These are phyloP conservation scores for Sanghuangporus baumii DNA, from an alignment of 1,284 basidiomycete species.

Conservation along the genomic window DNA sequence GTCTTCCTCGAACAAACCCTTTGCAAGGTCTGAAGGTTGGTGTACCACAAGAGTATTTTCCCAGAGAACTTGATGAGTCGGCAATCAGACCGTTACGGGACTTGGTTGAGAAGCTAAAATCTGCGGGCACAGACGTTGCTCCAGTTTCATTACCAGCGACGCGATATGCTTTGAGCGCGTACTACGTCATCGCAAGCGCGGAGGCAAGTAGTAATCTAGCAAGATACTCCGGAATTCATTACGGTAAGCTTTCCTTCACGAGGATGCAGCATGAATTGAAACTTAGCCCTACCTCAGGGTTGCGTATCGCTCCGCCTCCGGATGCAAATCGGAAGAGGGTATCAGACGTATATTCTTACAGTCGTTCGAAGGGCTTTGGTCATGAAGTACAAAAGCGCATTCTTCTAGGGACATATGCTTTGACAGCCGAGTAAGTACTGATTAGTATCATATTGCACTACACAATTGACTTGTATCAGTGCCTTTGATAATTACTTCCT, in stretches of 20 bases:
- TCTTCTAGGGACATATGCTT: constrained; percentile 87
- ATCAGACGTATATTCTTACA: constrained; percentile 49
- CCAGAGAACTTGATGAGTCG: constrained; percentile 54
- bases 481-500: constrained; percentile 97
- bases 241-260: constrained; percentile 38
- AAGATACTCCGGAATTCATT: constrained; percentile 82
- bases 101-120: constrained; percentile 45
- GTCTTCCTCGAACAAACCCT: constrained; percentile 18
- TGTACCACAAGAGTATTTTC: constrained; percentile 73
- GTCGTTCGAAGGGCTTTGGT: constrained; percentile 71
- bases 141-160: constrained; percentile 79
- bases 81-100: constrained; percentile 44
- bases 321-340: constrained; percentile 41
- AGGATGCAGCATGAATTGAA: background rate
- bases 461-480: constrained; percentile 34
- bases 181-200: constrained; percentile 92
- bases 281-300: constrained; percentile 34
- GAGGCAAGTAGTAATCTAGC: constrained; percentile 94
- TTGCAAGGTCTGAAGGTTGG: constrained; percentile 52
- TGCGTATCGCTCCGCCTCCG: constrained; percentile 38
- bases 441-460: background rate
- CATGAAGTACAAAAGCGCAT: constrained; percentile 84
- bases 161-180: constrained; percentile 80
- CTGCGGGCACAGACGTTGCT: constrained; percentile 62
- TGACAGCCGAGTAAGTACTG: constrained; percentile 78